phyloP scores from a whole-genome alignment of 495 filamentous ascomycete species.

The Penicillium maclennaniae region DNA sequence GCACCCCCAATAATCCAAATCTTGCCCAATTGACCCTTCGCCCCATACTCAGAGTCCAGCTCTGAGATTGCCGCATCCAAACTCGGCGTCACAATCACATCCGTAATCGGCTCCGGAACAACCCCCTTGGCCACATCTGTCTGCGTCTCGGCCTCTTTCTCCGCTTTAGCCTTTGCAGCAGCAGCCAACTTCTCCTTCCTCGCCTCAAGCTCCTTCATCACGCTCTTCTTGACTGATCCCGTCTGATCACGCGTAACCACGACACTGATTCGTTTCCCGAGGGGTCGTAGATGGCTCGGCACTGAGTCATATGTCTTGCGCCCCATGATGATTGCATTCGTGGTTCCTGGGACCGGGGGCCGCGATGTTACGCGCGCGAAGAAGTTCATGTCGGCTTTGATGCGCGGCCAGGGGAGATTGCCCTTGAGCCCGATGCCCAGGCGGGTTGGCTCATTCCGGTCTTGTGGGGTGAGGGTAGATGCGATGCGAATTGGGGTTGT shows the following conservation, averaged over 20 bases:
- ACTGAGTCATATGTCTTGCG: slow-evolving; percentile 94
- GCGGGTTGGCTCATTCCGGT: slow-evolving; percentile 38
- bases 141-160: background rate
- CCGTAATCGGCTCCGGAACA: slow-evolving; percentile 22
- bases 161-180: slow-evolving; percentile 10
- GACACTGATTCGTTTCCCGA: slow-evolving; percentile 72
- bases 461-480: slow-evolving; percentile 21
- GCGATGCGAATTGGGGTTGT: slow-evolving; percentile 36
- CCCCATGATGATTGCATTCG: slow-evolving; percentile 92
- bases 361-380: slow-evolving; percentile 89
- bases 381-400: slow-evolving; percentile 88
- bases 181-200: slow-evolving; percentile 23
- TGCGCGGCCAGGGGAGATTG: slow-evolving; percentile 80
- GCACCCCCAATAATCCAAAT: slow-evolving; percentile 88
- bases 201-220: slow-evolving; percentile 22
- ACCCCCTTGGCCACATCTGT: background rate
- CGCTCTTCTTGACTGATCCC: slow-evolving; percentile 24
- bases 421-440: slow-evolving; percentile 86
- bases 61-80: slow-evolving; percentile 56
- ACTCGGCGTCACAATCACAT: slow-evolving; percentile 36
- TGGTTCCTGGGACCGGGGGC: slow-evolving; percentile 25
- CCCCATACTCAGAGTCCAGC: slow-evolving; percentile 26
- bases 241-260: slow-evolving; percentile 58
- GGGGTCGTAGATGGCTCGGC: slow-evolving; percentile 68
- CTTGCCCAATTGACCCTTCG: slow-evolving; percentile 33